A percentile compares a stretch with the other conserved stretches of the same genome.
Conservation (phyloP, 108 stramenopile genomes). For the Cyclotella kingstonii region DNA sequence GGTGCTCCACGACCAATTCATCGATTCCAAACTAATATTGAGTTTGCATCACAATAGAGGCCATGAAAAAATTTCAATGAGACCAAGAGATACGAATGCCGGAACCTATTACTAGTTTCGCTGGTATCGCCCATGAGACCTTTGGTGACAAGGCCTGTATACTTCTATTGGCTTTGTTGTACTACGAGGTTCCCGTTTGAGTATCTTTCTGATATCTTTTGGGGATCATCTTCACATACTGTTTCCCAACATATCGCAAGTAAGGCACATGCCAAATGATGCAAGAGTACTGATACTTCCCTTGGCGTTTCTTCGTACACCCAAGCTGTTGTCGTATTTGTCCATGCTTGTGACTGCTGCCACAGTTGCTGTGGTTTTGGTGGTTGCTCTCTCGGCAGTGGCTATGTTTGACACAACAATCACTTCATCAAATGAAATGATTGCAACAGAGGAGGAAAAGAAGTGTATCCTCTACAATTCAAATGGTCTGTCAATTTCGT, state of each 20-base stretch:
- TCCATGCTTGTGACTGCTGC: constrained; percentile 71
- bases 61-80: no score
- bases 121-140: constrained; percentile 70
- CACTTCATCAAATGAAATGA: constrained; percentile 3
- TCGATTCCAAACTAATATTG: constrained; percentile 50
- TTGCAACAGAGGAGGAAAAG: constrained; percentile 5
- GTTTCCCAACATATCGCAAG: constrained; percentile 52
- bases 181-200: constrained; percentile 81
- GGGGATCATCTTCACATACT: constrained; percentile 68
- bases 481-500: constrained; percentile 52
- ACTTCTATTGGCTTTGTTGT: constrained; percentile 57
- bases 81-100: constrained; percentile 61
- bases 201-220: constrained; percentile 74
- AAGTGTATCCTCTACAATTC: constrained; percentile 37
- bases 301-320: constrained; percentile 61
- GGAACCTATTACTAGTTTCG: constrained; percentile 62
- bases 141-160: constrained; percentile 64
- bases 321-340: constrained; percentile 67
- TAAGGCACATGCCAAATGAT: constrained; percentile 56
- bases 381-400: constrained; percentile 61
- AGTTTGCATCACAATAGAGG: neutral
- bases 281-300: constrained; percentile 57
- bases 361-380: constrained; percentile 58
- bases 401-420: constrained; percentile 49
- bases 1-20: constrained; percentile 66